Conservation (phyloP, 371 early-diverging fungal genomes). For the Fennellomyces sp. region DNA sequence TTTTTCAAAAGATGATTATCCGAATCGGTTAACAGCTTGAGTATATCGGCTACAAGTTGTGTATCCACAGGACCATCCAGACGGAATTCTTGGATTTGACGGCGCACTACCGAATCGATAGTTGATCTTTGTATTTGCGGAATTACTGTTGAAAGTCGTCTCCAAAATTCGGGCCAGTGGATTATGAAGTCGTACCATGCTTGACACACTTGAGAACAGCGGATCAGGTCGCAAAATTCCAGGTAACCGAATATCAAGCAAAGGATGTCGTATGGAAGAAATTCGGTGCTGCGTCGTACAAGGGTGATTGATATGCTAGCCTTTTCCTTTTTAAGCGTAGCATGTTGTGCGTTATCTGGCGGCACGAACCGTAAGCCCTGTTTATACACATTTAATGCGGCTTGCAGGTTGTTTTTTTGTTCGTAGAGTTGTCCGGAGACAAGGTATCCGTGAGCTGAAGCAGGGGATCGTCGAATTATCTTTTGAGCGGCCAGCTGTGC, state of each 20-base stretch:
- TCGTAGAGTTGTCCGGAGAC: background rate
- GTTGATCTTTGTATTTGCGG: background rate
- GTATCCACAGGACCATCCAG: background rate
- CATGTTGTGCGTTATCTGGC: background rate
- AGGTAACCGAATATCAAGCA: background rate
- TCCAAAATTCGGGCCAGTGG: background rate
- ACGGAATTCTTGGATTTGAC: background rate
- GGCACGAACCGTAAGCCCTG: background rate
- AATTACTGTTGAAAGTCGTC: background rate
- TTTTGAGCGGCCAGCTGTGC: background rate
- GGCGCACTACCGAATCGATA: background rate
- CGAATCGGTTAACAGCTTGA: background rate
- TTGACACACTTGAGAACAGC: background rate
- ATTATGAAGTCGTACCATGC: background rate
- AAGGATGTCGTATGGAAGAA: background rate
- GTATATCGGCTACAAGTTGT: background rate
- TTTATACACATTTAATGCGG: background rate
- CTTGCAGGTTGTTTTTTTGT: background rate
- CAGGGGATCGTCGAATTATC: background rate
- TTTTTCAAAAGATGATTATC: background rate
- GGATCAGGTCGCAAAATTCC: background rate
- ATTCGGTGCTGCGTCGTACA: background rate
- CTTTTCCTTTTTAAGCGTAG: background rate
- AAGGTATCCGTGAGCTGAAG: background rate
- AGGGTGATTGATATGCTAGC: background rate